phyloP scores from a whole-genome alignment of 2,329 filamentous ascomycete species.

The Fusarium sp. region DNA sequence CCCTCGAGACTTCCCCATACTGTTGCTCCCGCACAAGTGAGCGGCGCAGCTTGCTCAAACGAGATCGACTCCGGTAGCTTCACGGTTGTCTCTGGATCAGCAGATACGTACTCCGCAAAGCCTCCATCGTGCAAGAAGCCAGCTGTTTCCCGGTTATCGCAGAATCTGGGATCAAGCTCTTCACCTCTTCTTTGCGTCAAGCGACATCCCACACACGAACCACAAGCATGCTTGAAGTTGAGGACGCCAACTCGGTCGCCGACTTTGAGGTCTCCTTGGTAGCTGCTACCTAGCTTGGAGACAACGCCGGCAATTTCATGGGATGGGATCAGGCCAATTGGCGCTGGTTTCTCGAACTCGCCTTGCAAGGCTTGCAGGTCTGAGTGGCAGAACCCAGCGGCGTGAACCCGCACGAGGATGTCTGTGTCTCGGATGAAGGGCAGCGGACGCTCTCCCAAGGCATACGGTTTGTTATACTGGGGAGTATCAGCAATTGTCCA shows the following conservation, averaged over 20 bases:
- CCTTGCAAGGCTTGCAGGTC: constrained; percentile 9
- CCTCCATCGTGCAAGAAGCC: constrained; percentile 11
- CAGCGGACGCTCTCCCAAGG: background rate
- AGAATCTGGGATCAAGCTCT: constrained; percentile 3
- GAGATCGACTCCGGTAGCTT: background rate
- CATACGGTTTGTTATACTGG: constrained; percentile 12
- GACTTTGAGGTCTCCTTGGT: background rate
- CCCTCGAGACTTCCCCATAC: constrained; percentile 7
- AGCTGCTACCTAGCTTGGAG: background rate
- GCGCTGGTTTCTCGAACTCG: constrained; percentile 10
- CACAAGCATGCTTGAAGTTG: constrained; percentile 12
- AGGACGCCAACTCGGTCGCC: constrained; percentile 2
- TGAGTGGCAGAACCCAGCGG: constrained; percentile 14
- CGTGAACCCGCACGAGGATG: background rate
- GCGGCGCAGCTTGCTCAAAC: constrained; percentile 1
- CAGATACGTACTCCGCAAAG: constrained; percentile 1
- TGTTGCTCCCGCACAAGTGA: constrained; percentile 10
- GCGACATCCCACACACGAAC: constrained; percentile 1
- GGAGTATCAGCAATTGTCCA: background rate
- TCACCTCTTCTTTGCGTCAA: background rate
- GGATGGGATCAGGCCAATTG: constrained; percentile 10
- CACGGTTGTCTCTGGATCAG: background rate
- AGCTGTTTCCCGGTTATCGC: background rate
- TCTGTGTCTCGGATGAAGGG: constrained; percentile 1
- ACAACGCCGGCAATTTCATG: background rate